phyloP scores from a whole-genome alignment of 208 protist species.

The Wallacemonas sp. region DNA sequence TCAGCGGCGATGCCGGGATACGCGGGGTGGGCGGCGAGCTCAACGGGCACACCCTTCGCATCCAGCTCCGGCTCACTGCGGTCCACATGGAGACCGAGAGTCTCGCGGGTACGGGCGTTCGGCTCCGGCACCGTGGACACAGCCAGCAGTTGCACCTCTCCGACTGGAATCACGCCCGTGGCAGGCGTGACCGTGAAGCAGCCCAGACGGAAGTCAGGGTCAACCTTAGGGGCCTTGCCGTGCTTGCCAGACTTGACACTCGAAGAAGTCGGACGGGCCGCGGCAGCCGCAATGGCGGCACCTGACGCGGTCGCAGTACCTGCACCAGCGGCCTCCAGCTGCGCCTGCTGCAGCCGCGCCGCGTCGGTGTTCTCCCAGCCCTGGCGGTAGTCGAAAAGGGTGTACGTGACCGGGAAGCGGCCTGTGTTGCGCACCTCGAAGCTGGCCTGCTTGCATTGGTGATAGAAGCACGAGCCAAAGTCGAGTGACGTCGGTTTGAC shows the following conservation, averaged over 20 bases:
- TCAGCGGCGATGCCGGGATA: conserved; percentile 93
- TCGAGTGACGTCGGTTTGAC: conserved; percentile 92
- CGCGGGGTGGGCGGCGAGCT: conserved; percentile 92
- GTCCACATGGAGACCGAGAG: conserved; percentile 88
- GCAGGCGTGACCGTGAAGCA: conserved; percentile 75
- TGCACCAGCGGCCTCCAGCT: background rate
- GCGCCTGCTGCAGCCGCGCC: background rate
- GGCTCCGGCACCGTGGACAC: conserved; percentile 80
- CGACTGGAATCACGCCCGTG: conserved; percentile 65
- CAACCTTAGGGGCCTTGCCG: conserved; percentile 22
- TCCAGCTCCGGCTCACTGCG: conserved; percentile 81
- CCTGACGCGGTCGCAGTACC: background rate
- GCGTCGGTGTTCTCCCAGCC: conserved; percentile 23
- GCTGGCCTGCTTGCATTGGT: conserved; percentile 72
- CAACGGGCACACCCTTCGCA: conserved; percentile 80
- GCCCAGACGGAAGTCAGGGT: conserved; percentile 60
- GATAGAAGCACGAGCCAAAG: conserved; percentile 94
- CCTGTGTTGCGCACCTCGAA: conserved; percentile 93
- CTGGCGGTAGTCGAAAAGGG: conserved; percentile 79
- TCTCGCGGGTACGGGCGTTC: conserved; percentile 60
- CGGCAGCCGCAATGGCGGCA: background rate
- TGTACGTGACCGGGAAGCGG: conserved; percentile 77
- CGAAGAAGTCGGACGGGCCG: background rate
- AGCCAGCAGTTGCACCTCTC: conserved; percentile 49
- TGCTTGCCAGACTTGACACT: conserved; percentile 13